phyloP scores from a whole-genome alignment of 1,284 basidiomycete species.

The Rhizoctonia solani region DNA sequence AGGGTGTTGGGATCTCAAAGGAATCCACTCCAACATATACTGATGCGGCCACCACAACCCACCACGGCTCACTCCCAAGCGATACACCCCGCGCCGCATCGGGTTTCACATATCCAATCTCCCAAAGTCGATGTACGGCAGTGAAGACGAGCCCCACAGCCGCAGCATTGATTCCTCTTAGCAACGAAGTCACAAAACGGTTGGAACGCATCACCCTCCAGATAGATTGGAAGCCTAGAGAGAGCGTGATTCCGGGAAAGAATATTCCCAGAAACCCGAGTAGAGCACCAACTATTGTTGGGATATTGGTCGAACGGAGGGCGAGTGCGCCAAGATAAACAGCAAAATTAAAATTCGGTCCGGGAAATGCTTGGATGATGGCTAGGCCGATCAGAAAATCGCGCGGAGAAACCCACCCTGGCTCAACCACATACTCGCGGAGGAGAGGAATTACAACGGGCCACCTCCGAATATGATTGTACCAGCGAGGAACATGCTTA shows the following conservation, averaged over 20 bases:
- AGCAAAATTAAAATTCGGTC: slow-evolving; percentile 64
- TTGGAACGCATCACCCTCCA: slow-evolving; percentile 53
- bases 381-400: slow-evolving; percentile 64
- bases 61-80: slow-evolving; percentile 51
- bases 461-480: slow-evolving; percentile 65
- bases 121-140: slow-evolving; percentile 58
- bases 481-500: slow-evolving; percentile 53
- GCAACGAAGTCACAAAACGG: slow-evolving; percentile 48
- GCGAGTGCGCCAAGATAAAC: slow-evolving; percentile 59
- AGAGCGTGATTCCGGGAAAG: slow-evolving; percentile 56
- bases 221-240: slow-evolving; percentile 55
- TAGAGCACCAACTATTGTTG: slow-evolving; percentile 51
- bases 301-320: slow-evolving; percentile 42
- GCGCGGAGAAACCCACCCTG: slow-evolving; percentile 55
- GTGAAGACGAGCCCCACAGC: slow-evolving; percentile 61
- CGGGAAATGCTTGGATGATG: slow-evolving; percentile 57
- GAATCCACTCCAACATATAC: slow-evolving; percentile 45
- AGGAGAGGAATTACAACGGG: slow-evolving; percentile 64
- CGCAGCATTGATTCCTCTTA: slow-evolving; percentile 59
- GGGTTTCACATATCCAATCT: slow-evolving; percentile 39
- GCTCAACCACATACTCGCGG: slow-evolving; percentile 59
- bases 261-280: slow-evolving; percentile 58
- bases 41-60: slow-evolving; percentile 49
- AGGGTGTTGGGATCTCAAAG: slow-evolving; percentile 48
- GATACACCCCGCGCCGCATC: slow-evolving; percentile 43